Base-by-base conservation (phyloP, 2,329 filamentous ascomycete genomes). In the Amauroascus niger region DNA sequence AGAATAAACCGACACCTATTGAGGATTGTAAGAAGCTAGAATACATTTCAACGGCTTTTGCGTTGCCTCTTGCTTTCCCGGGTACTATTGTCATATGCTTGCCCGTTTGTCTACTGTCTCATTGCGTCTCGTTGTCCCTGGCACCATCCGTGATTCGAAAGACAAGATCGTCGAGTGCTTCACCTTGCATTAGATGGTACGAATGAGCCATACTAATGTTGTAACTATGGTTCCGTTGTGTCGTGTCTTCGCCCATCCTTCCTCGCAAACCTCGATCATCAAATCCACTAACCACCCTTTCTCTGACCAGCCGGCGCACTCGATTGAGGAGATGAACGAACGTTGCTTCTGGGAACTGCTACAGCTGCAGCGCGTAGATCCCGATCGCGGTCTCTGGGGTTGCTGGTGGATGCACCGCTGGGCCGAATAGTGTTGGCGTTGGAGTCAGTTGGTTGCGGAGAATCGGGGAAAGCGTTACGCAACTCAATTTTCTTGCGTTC, bases 401-500 rank as follows among this genome's bases (percentile, higher is more conserved):
- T 28, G 16, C 26, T 32, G 16, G 54, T n/a, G 28, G 44, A 26
- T 30, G 47, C 33, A 28, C 41, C 47, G 8, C 49, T 16, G 6
- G 50, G 24, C 6, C 41, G 33, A 32, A 16, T 37, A 14, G 49
- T 32, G 14, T 51, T 53, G n/a, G 49, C 24, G 30, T 47, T 53
- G n/a, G 51, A 44, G 14, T 49, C 46, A 16, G 22, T 52, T n/a
- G 13, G n/a, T 30, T 46, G 39, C 5, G 46, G 18, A 33, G 47
- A 11, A 8, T 33, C 41, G 33, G 20, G 52, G 32, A 48, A 54
- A 49, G 45, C 69, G 48, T 65, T 71, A 41, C 71, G 68, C 20
- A 74, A 62, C 55, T 72, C 69, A 22, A 74, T 72, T 60, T 75
- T 75, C 58, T 73, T 70, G 46, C 71, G 68, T 59, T 75, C 73